These are phyloP conservation scores for Colletotrichum spaethianum DNA, from an alignment of 2,329 filamentous ascomycete genomes.

Conservation along the genomic window DNA sequence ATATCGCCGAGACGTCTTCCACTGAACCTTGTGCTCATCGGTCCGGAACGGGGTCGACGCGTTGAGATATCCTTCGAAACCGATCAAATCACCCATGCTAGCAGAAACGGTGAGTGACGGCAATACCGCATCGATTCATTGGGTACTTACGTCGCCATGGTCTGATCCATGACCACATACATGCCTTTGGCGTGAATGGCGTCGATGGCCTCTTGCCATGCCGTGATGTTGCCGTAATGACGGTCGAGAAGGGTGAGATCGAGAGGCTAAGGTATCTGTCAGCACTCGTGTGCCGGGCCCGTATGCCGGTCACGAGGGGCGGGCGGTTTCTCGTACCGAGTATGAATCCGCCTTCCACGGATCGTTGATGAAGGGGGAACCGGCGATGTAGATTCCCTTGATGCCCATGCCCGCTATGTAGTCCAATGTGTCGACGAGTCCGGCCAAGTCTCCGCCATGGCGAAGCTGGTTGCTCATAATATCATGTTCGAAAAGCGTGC, in stretches of 20 bases:
- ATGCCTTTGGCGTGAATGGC: conserved; percentile 74
- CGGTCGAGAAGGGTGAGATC: conserved; percentile 75
- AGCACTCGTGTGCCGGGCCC: conserved; percentile 44
- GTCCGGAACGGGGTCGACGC: conserved; percentile 67
- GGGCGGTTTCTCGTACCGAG: conserved; percentile 50
- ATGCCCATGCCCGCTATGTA: conserved; percentile 77
- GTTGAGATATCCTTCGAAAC: conserved; percentile 74
- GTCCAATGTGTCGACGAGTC: conserved; percentile 72
- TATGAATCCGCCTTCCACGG: conserved; percentile 76
- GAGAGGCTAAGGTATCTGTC: conserved; percentile 53
- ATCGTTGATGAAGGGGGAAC: conserved; percentile 74
- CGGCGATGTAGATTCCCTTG: conserved; percentile 74
- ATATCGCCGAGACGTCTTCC: conserved; percentile 69
- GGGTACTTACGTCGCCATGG: conserved; percentile 57
- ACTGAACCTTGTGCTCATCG: conserved; percentile 70
- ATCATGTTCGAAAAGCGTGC: conserved; percentile 73
- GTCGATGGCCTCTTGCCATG: conserved; percentile 70
- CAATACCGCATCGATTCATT: neutral
- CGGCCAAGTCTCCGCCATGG: conserved; percentile 72
- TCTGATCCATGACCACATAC: conserved; percentile 78
- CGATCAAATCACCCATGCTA: conserved; percentile 75
- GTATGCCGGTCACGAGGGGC: neutral
- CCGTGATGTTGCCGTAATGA: conserved; percentile 71
- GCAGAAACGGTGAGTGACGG: conserved; percentile 44
- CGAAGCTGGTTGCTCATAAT: conserved; percentile 73